Base-by-base conservation (phyloP, 2,329 filamentous ascomycete species). In the Fusarium lateritium region DNA sequence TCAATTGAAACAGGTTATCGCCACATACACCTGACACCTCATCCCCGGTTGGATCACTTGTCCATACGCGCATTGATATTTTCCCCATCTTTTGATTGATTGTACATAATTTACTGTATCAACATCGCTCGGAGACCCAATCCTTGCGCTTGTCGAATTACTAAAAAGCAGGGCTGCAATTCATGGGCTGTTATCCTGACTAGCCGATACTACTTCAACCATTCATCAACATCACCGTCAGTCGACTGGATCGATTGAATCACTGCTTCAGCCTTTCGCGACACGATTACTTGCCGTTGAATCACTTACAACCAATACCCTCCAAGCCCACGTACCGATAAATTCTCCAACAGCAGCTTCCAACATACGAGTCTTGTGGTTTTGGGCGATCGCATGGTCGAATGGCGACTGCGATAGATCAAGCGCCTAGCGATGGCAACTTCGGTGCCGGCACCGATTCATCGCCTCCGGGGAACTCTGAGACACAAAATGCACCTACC, bases 361-460 rank as follows among this genome's bases (percentile, higher is more conserved):
- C 19, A 40, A 43, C 13, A 44, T 45, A 31, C 50, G 39, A 54
- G 24, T 28, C 22, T 15, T 38, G 53, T 38, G 44, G 43, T 51
- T 62, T 45, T 63, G 50, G 43, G 26, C 36, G 51, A 56, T 50
- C 71, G 69, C 69, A 77, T 76, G 75, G 76, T 73, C 74, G 76
- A 70, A 79, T 79, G 78, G 76, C 76, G 71, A 71, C 77, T 58
- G 75, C 65, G 58, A 63, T 75, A 74, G 71, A 76, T 69, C 73
- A 66, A 63, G 66, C 71, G 60, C 61, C 65, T 61, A 56, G 66
- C 51, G 59, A 64, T 57, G 61, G 65, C 71, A 67, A 63, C 62
- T 63, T 71, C 58, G 65, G 55, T 46, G 63, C 49, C 50, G 50
- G 64, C 60, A 52, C 28, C 28, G 28, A 31, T 13, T 31, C 67